A percentile compares a stretch with the other conserved stretches of the same genome.
Conservation (phyloP, 305 asterid genomes). For the Andrographis paniculata region DNA sequence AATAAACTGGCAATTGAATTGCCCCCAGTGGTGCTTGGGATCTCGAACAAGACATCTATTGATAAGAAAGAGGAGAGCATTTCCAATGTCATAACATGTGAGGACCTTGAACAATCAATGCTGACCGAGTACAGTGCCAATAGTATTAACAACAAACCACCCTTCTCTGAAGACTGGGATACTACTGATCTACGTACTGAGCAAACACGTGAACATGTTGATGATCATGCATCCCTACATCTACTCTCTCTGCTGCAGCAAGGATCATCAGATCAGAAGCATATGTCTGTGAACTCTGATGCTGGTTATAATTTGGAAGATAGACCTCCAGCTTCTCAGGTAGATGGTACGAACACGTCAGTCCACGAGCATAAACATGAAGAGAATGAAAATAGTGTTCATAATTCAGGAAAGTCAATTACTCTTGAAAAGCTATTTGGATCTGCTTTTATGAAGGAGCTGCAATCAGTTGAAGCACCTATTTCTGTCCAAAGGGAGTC, state of each 20-base stretch:
- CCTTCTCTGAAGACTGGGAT: constrained; percentile 23
- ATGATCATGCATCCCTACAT: constrained; percentile 60
- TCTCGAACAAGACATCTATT: constrained; percentile 23
- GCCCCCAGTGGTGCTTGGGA: constrained; percentile 25
- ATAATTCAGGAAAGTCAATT: constrained; percentile 32
- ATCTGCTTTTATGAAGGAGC: constrained; percentile 87
- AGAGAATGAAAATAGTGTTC: constrained; percentile 32
- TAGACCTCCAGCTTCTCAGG: constrained; percentile 26
- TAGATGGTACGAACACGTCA: constrained; percentile 24
- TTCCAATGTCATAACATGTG: constrained; percentile 54
- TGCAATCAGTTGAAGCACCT: constrained; percentile 82
- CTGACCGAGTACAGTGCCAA: constrained; percentile 42
- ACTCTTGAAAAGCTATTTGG: constrained; percentile 94
- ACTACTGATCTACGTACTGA: constrained; percentile 25
- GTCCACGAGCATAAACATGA: constrained; percentile 14
- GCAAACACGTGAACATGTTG: constrained; percentile 35
- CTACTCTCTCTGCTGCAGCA: constrained; percentile 80
- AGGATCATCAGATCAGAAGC: constrained; percentile 25
- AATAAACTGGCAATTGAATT: constrained; percentile 15
- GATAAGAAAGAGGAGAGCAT: constrained; percentile 26
- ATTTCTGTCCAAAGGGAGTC: constrained; percentile 73
- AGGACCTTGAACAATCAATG: constrained; percentile 74
- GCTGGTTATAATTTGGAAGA: constrained; percentile 22
- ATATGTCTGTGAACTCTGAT: constrained; percentile 21
- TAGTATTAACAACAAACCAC: constrained; percentile 26